Conservation (phyloP, 2,329 filamentous ascomycete genomes). For the Proliferodiscus dingleyae region DNA sequence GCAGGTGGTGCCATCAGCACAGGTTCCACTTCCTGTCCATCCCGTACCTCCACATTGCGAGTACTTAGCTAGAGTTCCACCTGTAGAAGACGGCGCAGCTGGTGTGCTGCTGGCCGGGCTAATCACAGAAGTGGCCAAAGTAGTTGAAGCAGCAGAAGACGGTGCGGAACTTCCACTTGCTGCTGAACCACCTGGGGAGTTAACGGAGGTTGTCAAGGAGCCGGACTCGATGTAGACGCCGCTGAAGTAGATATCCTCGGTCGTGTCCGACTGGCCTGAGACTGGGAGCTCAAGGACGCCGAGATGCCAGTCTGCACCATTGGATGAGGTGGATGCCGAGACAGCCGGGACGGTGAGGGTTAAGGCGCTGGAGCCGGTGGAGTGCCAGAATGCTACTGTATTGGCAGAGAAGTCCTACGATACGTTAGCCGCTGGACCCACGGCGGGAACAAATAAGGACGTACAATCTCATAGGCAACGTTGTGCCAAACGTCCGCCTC, state of each 20-base stretch:
- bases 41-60: conserved; percentile 23
- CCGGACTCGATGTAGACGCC: conserved; percentile 67
- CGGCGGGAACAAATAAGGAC: conserved; percentile 11
- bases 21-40: conserved; percentile 23
- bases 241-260: conserved; percentile 67
- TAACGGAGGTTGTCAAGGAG: conserved; percentile 36
- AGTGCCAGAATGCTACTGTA: conserved; percentile 66
- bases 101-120: conserved; percentile 2
- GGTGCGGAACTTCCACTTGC: conserved; percentile 4
- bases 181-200: conserved; percentile 29
- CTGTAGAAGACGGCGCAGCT: not conserved
- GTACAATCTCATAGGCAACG: conserved; percentile 63
- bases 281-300: conserved; percentile 63
- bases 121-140: conserved; percentile 1
- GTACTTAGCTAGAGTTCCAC: conserved; percentile 17
- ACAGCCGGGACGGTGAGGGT: conserved; percentile 56
- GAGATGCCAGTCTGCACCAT: conserved; percentile 69
- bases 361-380: conserved; percentile 54
- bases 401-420: conserved; percentile 51
- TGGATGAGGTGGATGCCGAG: conserved; percentile 54
- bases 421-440: not conserved
- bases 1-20: conserved; percentile 24
- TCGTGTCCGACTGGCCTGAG: conserved; percentile 45
- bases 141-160: not conserved
- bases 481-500: conserved; percentile 67